These are phyloP conservation scores for Mollisia scopiformis DNA, from an alignment of 2,329 filamentous ascomycete genomes.

Conservation along the genomic window DNA sequence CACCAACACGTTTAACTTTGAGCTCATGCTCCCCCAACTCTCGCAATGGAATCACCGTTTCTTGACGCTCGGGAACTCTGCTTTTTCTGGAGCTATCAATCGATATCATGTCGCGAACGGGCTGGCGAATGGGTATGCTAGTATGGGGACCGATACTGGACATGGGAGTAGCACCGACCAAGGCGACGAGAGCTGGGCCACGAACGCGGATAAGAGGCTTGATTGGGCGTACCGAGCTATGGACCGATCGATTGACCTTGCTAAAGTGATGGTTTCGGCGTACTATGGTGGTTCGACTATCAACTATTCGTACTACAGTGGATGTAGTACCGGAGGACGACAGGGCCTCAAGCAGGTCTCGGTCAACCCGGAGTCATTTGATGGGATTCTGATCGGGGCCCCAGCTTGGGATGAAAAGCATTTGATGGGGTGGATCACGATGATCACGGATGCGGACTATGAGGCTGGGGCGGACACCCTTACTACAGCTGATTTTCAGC, in stretches of 20 bases:
- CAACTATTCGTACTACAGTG: conserved; percentile 34
- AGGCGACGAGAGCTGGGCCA: neutral
- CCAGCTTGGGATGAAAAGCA: conserved; percentile 32
- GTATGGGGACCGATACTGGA: neutral
- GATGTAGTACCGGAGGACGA: conserved; percentile 42
- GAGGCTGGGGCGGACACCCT: neutral
- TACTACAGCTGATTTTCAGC: neutral
- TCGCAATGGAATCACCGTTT: neutral
- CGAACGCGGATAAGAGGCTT: neutral
- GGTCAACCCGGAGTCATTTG: conserved; percentile 39
- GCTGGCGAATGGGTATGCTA: neutral
- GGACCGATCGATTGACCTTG: neutral
- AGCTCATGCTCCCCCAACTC: neutral
- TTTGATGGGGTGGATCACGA: neutral
- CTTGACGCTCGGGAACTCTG: neutral
- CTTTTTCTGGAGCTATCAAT: neutral
- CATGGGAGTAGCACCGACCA: neutral
- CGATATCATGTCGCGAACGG: neutral
- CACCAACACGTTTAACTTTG: neutral
- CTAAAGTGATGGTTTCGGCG: neutral
- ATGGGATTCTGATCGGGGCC: conserved; percentile 42
- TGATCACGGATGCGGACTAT: neutral
- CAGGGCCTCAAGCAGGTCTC: conserved; percentile 41
- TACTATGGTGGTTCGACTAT: neutral
- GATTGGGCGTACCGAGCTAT: neutral